Conservation (phyloP, 2,329 filamentous ascomycete species). For the Monilinia fructigena region DNA sequence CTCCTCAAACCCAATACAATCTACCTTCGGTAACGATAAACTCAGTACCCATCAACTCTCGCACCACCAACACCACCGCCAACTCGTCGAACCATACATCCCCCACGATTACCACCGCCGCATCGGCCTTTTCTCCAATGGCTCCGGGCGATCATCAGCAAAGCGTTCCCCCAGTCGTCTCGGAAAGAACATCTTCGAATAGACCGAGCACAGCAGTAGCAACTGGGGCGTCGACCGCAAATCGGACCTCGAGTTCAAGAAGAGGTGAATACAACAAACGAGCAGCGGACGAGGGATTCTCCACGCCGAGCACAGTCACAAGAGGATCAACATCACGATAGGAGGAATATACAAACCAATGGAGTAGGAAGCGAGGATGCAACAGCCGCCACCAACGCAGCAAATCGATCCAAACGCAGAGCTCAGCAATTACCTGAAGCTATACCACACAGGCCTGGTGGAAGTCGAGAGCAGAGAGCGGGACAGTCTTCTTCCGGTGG, state of each 20-base stretch:
- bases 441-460: slow-evolving; percentile 43
- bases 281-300: slow-evolving; percentile 30
- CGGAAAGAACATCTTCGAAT: slow-evolving; percentile 78
- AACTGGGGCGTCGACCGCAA: slow-evolving; percentile 32
- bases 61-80: slow-evolving; percentile 42
- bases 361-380: slow-evolving; percentile 41
- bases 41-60: slow-evolving; percentile 27
- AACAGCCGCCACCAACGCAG: slow-evolving; percentile 42
- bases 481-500: slow-evolving; percentile 41
- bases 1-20: slow-evolving; percentile 37
- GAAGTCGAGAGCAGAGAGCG: slow-evolving; percentile 44
- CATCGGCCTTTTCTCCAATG: slow-evolving; percentile 39
- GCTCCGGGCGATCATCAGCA: slow-evolving; percentile 51
- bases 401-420: slow-evolving; percentile 48
- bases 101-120: slow-evolving; percentile 46
- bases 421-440: slow-evolving; percentile 47
- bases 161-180: slow-evolving; percentile 69
- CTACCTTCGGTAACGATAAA: slow-evolving; percentile 32
- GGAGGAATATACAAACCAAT: slow-evolving; percentile 45
- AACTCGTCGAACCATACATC: slow-evolving; percentile 40
- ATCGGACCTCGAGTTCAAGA: slow-evolving; percentile 29
- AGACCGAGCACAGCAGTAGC: slow-evolving; percentile 40
- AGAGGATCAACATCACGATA: slow-evolving; percentile 38
- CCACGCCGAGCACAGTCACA: slow-evolving; percentile 29
- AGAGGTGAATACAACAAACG: slow-evolving; percentile 31